These are phyloP conservation scores for Mycena epipterygia DNA, from an alignment of 768 basidiomycete species.

Conservation along the genomic window DNA sequence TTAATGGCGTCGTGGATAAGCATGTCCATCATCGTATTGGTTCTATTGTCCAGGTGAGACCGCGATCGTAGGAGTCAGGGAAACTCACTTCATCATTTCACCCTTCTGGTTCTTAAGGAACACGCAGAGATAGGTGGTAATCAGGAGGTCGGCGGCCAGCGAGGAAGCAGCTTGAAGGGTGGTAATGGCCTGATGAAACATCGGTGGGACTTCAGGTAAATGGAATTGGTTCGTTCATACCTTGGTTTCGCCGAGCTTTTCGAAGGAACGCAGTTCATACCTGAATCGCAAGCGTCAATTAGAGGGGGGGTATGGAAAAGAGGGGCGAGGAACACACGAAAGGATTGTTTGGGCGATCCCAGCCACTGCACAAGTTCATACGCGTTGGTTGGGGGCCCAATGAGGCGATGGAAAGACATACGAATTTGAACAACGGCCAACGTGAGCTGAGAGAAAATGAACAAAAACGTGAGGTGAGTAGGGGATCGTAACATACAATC, in stretches of 20 bases:
- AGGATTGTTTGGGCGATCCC: slow-evolving; percentile 23
- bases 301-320: neutral
- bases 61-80: neutral
- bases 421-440: slow-evolving; percentile 2
- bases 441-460: neutral
- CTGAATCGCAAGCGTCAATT: neutral
- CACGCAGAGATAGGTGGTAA: slow-evolving; percentile 23
- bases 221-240: neutral
- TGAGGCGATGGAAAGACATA: neutral
- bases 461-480: no score
- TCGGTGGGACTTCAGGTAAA: neutral
- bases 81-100: slow-evolving; percentile 16
- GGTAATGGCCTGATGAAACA: slow-evolving; percentile 11
- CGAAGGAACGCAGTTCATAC: slow-evolving; percentile 16
- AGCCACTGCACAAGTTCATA: no score
- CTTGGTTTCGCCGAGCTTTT: slow-evolving; percentile 26
- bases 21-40: slow-evolving; percentile 28
- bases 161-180: slow-evolving; percentile 28
- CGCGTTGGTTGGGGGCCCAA: neutral
- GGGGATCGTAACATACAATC: neutral
- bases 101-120: slow-evolving; percentile 29
- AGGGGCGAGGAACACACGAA: neutral
- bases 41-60: slow-evolving; percentile 3
- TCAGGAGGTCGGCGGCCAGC: slow-evolving; percentile 27
- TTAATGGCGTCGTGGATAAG: slow-evolving; percentile 33